Evolutionary conservation across 1,284 basidiomycete genomes (phyloP).

Genomic region (Sporisorium sorghi): DNA sequence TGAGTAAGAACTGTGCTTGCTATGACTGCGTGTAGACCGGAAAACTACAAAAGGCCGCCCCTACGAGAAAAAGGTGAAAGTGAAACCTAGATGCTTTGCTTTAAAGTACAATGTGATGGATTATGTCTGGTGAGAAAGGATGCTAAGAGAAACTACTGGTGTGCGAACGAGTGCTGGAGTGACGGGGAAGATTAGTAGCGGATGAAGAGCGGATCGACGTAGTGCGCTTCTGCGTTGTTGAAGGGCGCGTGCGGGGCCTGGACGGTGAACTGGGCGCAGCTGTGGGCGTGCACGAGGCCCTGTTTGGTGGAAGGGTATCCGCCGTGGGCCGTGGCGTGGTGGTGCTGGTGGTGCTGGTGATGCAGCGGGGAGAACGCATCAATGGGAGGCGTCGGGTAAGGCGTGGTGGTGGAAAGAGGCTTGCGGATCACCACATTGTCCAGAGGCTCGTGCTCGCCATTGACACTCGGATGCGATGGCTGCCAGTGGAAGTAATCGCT

Average conservation of each 20-base stretch:
- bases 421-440: constrained; percentile 27
- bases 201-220: constrained; percentile 51
- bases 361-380: constrained; percentile 40
- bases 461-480: constrained; percentile 11
- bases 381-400: constrained; percentile 49
- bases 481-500: constrained; percentile 51
- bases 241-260: constrained; percentile 50
- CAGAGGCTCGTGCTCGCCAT: constrained; percentile 13
- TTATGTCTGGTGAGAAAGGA: not conserved
- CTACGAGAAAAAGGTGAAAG: not conserved
- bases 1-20: not conserved
- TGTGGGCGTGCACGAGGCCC: constrained; percentile 6
- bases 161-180: not conserved
- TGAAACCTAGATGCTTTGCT: not conserved
- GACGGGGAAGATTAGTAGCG: constrained; percentile 20
- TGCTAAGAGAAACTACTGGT: not conserved
- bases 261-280: constrained; percentile 13
- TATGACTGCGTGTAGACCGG: too few relatives aligned
- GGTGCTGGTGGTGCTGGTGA: constrained; percentile 5
- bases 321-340: not conserved
- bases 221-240: constrained; percentile 51
- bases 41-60: constrained; percentile 3
- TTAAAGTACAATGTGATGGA: constrained; percentile 16
- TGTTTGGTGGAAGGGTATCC: constrained; percentile 20
- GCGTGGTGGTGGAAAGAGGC: constrained; percentile 35